Conservation (phyloP, 768 basidiomycete genomes). For the Tricholoma saponaceum region DNA sequence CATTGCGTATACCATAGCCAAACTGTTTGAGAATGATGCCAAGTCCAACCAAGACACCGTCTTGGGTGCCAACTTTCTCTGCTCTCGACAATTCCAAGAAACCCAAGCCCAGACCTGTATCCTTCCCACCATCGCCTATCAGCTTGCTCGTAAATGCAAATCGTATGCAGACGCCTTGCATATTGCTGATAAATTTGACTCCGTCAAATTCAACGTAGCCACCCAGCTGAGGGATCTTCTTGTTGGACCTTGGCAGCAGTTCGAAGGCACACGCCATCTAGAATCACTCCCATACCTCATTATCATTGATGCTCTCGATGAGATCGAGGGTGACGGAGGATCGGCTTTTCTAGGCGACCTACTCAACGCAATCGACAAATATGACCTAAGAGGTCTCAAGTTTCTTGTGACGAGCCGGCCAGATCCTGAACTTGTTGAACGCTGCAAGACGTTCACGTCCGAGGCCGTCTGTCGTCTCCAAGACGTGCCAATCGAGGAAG, state of each 20-base stretch:
- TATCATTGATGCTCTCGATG: constrained; percentile 22
- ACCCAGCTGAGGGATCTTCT: constrained; percentile 7
- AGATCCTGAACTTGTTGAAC: constrained; percentile 12
- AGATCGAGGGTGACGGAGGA: constrained; percentile 14
- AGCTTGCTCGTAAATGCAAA: neutral
- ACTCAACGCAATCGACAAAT: constrained; percentile 8
- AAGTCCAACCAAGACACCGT: constrained; percentile 5
- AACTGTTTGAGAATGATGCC: constrained; percentile 4
- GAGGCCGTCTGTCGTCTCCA: neutral
- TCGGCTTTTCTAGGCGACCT: constrained; percentile 12
- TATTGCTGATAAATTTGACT: neutral
- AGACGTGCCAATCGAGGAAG: neutral
- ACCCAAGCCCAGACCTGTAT: neutral
- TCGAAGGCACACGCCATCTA: neutral
- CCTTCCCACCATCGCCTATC: neutral
- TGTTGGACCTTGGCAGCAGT: constrained; percentile 16
- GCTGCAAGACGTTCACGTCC: neutral
- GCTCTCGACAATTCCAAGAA: neutral
- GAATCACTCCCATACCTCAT: constrained; percentile 12
- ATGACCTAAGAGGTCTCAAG: constrained; percentile 11
- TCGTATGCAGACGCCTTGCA: neutral
- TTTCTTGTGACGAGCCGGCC: constrained; percentile 20
- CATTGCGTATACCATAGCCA: constrained; percentile 21
- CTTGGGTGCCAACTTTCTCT: constrained; percentile 24
- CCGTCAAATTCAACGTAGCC: neutral